Conservation (phyloP, 2,329 filamentous ascomycete genomes). For the Fusarium devonianum region DNA sequence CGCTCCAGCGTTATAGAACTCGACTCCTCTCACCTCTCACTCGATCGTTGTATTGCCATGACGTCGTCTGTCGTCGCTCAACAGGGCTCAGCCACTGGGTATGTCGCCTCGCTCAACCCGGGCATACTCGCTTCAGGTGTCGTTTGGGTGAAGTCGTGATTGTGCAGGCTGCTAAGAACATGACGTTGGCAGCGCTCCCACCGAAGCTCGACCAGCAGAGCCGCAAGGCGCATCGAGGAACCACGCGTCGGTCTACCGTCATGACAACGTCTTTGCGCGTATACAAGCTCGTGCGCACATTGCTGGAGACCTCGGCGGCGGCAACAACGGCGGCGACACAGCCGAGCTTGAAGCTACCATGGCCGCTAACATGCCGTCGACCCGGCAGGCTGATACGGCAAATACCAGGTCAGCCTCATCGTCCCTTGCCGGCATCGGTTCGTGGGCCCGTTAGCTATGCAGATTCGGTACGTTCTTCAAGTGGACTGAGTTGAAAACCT, state of each 20-base stretch:
- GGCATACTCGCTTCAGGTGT: not conserved
- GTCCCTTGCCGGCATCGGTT: not conserved
- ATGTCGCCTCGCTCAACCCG: constrained; percentile 6
- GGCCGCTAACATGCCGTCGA: not conserved
- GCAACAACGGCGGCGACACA: not conserved
- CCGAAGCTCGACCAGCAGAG: constrained; percentile 5
- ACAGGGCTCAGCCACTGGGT: constrained; percentile 21
- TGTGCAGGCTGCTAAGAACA: constrained; percentile 10
- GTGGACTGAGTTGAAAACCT: not conserved
- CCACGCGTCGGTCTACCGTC: not conserved
- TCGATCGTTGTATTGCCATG: not conserved
- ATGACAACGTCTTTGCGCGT: constrained; percentile 10
- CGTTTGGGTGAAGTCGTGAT: not conserved
- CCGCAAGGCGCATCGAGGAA: not conserved
- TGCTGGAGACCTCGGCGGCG: not conserved
- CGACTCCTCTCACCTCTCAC: not conserved
- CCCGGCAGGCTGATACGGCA: not conserved
- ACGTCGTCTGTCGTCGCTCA: constrained; percentile 21
- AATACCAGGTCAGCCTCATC: not conserved
- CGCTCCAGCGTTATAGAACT: not conserved
- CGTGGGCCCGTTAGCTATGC: constrained; percentile 5
- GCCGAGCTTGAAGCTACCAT: constrained; percentile 11
- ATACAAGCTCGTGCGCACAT: not conserved
- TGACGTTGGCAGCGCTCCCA: constrained; percentile 2
- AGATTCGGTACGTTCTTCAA: not conserved